Evolutionary conservation across 2,329 filamentous ascomycete species (phyloP), one percentile per base, ranked within the genome.

Genomic region (Aspergillus ruber): DNA sequence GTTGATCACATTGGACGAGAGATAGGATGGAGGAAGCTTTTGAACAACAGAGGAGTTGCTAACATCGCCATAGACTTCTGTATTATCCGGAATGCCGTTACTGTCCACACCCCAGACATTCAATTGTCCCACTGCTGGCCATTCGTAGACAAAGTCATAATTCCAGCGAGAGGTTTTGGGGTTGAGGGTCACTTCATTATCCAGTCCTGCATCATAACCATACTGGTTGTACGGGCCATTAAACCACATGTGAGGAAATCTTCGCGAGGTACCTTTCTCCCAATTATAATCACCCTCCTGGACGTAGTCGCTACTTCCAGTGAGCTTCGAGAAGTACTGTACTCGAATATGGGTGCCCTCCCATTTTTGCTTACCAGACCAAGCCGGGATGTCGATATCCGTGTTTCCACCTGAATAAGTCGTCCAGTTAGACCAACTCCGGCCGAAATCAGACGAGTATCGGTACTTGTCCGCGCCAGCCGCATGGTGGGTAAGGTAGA

Each of bases 71-170:
- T 75, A 78, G 2, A 82, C 75, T 47, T 72, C 74, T 6, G 75
- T 76, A 50, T 80, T 73, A 61, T 85, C 82, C 0, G 82, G 81
- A 54, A 77, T 67, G 15, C 81, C 80, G 61, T 84, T 76, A 0
- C 76, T 74, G 56, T 84, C 82, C 60, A 84, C 80, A 44, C 82
- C 83, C 82, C 83, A 85, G 4, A 83, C 73, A 54, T 84, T 85
- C 49, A 84, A 66, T 56, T 84, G 81, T 47, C 81, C 76, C 42
- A 76, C 66, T 3, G 77, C 75, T 5, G 82, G 82, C 76, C 80
- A 85, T 58, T 85, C 82, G 3, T 74, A 71, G 74, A 83, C 77
- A 49, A 84, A 80, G 51, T 80, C 72, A 55, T 78, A 79, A 17
- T 72, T 67, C 83, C 83, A 85, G 3, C 68, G 64, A n/a, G 73